These are phyloP conservation scores for Kurtzmaniella quercitrusa DNA, from an alignment of 1,139 yeast genomes.

Conservation along the genomic window DNA sequence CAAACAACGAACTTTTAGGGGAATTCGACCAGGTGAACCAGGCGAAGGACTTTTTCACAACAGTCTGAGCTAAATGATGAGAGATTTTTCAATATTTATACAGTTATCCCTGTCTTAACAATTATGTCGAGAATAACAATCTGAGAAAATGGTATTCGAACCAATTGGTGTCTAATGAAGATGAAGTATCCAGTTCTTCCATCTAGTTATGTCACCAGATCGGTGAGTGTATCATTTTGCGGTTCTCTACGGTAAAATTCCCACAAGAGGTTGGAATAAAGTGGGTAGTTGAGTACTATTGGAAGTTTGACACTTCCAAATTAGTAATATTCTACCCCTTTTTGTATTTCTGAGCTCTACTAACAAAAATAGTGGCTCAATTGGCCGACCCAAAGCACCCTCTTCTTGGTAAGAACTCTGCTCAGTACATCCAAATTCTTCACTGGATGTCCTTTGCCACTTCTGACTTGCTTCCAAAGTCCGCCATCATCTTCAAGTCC, in stretches of 20 bases:
- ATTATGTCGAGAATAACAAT: slow-evolving; percentile 65
- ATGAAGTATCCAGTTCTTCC: no score
- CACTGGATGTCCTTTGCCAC: slow-evolving; percentile 83
- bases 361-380: slow-evolving; percentile 27
- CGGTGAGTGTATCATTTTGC: no score
- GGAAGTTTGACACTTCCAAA: no score
- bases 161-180: neutral
- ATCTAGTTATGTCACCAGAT: no score
- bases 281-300: no score
- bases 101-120: slow-evolving; percentile 95
- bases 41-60: no score
- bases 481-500: slow-evolving; percentile 30
- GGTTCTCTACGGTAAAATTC: no score
- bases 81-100: slow-evolving; percentile 41
- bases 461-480: slow-evolving; percentile 55
- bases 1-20: no score
- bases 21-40: no score
- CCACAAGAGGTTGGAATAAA: no score
- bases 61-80: slow-evolving; percentile 64
- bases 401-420: slow-evolving; percentile 61
- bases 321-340: no score
- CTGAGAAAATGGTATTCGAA: slow-evolving; percentile 28
- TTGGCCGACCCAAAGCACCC: slow-evolving; percentile 24
- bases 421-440: slow-evolving; percentile 67
- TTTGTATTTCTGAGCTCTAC: slow-evolving; percentile 10